Percentiles rank a stretch among this genome's conserved stretches.
These are phyloP conservation scores for Glycine latifolia DNA, from an alignment of 306 rosid species.

Conservation along the genomic window DNA sequence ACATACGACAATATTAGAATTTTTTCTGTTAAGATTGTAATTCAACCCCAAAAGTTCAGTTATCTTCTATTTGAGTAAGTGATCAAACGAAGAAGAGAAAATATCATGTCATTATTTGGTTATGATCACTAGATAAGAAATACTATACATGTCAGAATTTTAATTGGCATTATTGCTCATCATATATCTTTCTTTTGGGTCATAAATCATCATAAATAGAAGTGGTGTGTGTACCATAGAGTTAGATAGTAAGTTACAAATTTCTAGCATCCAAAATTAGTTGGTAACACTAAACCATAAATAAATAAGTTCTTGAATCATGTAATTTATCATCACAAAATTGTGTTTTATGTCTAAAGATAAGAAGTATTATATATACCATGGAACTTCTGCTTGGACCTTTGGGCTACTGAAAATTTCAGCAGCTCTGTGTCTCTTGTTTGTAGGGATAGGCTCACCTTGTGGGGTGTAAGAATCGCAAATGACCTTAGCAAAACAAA, in stretches of 20 bases:
- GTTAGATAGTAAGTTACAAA: not conserved
- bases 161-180: conserved; percentile 12
- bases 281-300: conserved; percentile 4
- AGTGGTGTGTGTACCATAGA: conserved; percentile 2
- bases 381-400: conserved; percentile 83
- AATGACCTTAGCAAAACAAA: conserved; percentile 69
- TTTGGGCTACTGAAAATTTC: conserved; percentile 81
- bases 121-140: conserved; percentile 12
- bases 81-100: conserved; percentile 15
- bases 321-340: conserved; percentile 19
- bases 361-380: conserved; percentile 55
- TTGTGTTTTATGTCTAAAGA: conserved; percentile 28
- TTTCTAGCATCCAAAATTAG: conserved; percentile 6
- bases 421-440: conserved; percentile 90
- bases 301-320: conserved; percentile 1
- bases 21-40: conserved; percentile 36
- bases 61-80: conserved; percentile 24
- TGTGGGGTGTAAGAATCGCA: conserved; percentile 90
- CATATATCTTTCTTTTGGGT: not conserved
- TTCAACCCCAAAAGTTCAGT: conserved; percentile 40
- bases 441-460: conserved; percentile 97
- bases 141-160: conserved; percentile 11
- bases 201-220: conserved; percentile 19
- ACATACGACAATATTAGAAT: conserved; percentile 52
- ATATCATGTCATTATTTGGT: conserved; percentile 8